Percentiles rank a stretch among this genome's conserved stretches.
These are phyloP conservation scores for Globisporangium rhizosaccharum DNA, from an alignment of 352 stramenopile genomes.

Conservation along the genomic window DNA sequence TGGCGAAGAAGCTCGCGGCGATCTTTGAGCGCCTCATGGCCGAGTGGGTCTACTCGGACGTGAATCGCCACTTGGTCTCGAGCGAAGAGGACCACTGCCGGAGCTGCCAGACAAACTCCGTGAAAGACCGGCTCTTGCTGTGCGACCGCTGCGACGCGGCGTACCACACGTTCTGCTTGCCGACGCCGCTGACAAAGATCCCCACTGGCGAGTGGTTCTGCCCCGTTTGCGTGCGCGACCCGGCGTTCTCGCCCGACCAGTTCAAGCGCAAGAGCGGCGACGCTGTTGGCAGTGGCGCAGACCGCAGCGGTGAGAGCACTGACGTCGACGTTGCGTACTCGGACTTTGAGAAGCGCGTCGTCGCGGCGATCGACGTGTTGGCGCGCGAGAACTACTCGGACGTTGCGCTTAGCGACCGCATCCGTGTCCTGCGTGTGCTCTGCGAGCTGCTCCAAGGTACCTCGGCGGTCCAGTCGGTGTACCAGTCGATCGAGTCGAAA, in stretches of 20 bases:
- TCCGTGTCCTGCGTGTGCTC: slow-evolving; percentile 53
- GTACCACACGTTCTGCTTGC: slow-evolving; percentile 80
- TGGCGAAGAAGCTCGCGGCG: slow-evolving; percentile 67
- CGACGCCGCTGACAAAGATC: slow-evolving; percentile 46
- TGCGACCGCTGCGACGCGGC: slow-evolving; percentile 82
- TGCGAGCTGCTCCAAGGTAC: slow-evolving; percentile 63
- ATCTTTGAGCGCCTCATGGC: slow-evolving; percentile 81
- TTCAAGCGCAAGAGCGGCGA: slow-evolving; percentile 37
- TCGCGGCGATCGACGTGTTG: slow-evolving; percentile 53
- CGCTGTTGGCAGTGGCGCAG: not conserved
- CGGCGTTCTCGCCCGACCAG: slow-evolving; percentile 46
- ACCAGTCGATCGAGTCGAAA: slow-evolving; percentile 58
- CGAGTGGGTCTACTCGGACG: slow-evolving; percentile 66
- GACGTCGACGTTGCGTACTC: slow-evolving; percentile 42
- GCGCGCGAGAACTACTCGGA: slow-evolving; percentile 68
- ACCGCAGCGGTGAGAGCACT: slow-evolving; percentile 6
- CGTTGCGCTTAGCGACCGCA: slow-evolving; percentile 40
- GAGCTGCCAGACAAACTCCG: slow-evolving; percentile 64
- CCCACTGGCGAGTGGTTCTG: slow-evolving; percentile 78
- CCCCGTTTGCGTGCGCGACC: slow-evolving; percentile 46
- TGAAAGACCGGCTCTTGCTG: slow-evolving; percentile 56
- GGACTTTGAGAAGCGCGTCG: slow-evolving; percentile 59
- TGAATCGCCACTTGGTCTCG: slow-evolving; percentile 46
- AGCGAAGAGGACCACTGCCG: slow-evolving; percentile 77
- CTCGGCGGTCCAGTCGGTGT: slow-evolving; percentile 51